Evolutionary conservation across 352 stramenopile species (phyloP).

Genomic region (Phytophthora agathidicida): DNA sequence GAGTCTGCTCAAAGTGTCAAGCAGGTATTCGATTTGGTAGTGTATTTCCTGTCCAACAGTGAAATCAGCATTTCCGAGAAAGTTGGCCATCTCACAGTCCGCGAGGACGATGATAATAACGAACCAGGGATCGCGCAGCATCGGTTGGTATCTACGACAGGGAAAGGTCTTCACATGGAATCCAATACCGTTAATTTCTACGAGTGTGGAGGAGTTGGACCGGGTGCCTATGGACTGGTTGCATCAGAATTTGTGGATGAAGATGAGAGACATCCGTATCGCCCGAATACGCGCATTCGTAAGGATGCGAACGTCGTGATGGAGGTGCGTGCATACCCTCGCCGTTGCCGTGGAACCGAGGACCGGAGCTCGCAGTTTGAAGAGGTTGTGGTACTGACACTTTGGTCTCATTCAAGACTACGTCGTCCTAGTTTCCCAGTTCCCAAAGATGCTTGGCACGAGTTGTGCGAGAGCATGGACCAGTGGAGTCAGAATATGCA

Average conservation of each 20-base stretch:
- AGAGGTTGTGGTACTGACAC: constrained; percentile 38
- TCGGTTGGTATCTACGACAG: constrained; percentile 31
- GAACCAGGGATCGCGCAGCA: constrained; percentile 33
- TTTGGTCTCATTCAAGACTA: constrained; percentile 40
- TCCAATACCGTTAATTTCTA: constrained; percentile 37
- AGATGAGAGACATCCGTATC: constrained; percentile 47
- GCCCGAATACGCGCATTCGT: constrained; percentile 30
- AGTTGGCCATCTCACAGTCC: constrained; percentile 45
- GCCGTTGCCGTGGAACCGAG: not conserved
- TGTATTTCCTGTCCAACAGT: constrained; percentile 34
- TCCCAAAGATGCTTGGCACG: constrained; percentile 19
- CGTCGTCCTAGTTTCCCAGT: constrained; percentile 30
- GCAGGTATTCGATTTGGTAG: constrained; percentile 43
- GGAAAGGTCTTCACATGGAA: constrained; percentile 32
- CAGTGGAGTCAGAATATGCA: constrained; percentile 46
- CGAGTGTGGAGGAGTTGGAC: constrained; percentile 15
- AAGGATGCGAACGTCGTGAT: constrained; percentile 37
- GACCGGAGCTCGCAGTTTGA: constrained; percentile 7
- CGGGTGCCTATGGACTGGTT: constrained; percentile 20
- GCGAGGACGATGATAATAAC: constrained; percentile 40
- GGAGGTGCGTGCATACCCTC: constrained; percentile 11
- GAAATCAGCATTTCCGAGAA: constrained; percentile 53
- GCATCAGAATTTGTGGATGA: constrained; percentile 44
- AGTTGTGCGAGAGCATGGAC: constrained; percentile 44
- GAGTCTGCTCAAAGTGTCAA: constrained; percentile 27